phyloP scores from a whole-genome alignment of 768 basidiomycete species.

The Punctularia strigosozonata region DNA sequence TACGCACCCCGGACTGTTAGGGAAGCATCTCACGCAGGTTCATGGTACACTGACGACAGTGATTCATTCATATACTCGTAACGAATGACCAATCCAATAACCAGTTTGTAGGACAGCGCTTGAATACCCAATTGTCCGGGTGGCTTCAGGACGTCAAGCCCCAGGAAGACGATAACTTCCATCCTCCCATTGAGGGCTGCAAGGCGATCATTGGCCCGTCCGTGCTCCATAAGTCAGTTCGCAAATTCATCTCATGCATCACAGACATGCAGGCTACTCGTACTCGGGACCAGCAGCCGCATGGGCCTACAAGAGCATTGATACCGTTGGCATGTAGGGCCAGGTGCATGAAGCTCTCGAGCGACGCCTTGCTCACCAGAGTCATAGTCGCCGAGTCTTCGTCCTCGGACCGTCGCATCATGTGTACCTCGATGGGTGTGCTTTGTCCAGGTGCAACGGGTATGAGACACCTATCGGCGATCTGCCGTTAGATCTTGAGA shows the following conservation, averaged over 20 bases:
- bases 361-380: not conserved
- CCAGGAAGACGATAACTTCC: conserved; percentile 32
- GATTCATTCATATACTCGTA: conserved; percentile 4
- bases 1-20: conserved; percentile 17
- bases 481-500: conserved; percentile 65
- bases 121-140: conserved; percentile 46
- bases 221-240: conserved; percentile 18
- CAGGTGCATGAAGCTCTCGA: not conserved
- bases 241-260: not conserved
- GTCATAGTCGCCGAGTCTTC: conserved; percentile 74
- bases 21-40: conserved; percentile 74
- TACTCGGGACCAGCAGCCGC: conserved; percentile 93
- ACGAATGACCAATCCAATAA: not conserved
- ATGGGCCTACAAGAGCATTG: conserved; percentile 90
- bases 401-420: conserved; percentile 96
- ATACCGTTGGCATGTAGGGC: conserved; percentile 68
- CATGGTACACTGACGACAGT: conserved; percentile 81
- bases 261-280: conserved; percentile 89
- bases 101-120: conserved; percentile 32
- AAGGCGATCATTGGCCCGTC: conserved; percentile 96
- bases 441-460: conserved; percentile 61
- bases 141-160: conserved; percentile 54
- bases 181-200: conserved; percentile 55
- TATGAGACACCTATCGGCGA: conserved; percentile 84
- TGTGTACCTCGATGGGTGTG: conserved; percentile 77